Conservation (phyloP, 2,329 filamentous ascomycete genomes). For the Pseudogymnoascus sp. region DNA sequence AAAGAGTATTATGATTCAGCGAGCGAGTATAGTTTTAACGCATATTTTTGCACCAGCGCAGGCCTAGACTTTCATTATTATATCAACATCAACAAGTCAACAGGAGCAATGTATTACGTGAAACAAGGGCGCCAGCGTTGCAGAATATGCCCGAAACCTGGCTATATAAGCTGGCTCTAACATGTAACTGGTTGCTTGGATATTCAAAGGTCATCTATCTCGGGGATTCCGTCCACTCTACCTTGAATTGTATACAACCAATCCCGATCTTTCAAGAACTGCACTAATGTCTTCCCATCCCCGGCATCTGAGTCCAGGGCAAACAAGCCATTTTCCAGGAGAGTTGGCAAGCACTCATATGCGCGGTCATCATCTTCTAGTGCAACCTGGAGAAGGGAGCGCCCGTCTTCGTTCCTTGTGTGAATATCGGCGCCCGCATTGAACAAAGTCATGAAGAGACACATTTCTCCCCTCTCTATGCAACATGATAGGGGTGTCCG, state of each 20-base stretch:
- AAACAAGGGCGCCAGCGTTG: background rate
- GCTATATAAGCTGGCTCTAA: background rate
- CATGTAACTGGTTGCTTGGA: background rate
- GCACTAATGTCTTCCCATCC: background rate
- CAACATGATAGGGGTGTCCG: background rate
- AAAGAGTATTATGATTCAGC: no score
- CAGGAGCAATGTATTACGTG: background rate
- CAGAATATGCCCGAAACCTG: background rate
- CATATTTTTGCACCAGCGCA: background rate
- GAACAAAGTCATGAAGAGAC: background rate
- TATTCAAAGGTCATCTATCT: background rate
- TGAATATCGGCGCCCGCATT: background rate
- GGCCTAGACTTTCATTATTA: background rate
- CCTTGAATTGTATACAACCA: background rate
- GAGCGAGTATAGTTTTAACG: background rate
- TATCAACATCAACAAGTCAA: background rate
- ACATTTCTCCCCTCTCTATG: background rate
- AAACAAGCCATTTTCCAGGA: background rate
- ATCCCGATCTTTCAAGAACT: background rate
- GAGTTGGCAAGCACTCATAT: background rate
- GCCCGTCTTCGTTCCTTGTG: background rate
- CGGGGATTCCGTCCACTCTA: background rate
- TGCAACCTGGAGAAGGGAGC: background rate
- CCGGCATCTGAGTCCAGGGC: background rate
- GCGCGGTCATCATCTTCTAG: background rate